phyloP scores from a whole-genome alignment of 306 rosid genomes.

The Lathyrus sativus region DNA sequence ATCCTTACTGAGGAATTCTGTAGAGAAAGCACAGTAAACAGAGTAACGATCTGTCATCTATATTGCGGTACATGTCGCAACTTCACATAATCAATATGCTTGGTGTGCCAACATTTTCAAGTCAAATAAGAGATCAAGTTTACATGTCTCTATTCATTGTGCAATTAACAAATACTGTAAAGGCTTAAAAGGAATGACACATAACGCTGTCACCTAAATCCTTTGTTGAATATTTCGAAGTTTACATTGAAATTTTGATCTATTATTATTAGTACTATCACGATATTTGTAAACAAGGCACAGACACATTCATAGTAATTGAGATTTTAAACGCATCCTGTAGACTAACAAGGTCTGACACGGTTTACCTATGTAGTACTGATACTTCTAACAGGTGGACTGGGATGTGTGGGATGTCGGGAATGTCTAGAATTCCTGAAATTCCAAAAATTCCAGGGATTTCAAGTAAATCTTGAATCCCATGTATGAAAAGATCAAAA shows the following conservation, averaged over 20 bases:
- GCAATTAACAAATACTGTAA: slow-evolving; percentile 17
- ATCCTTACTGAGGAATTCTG: slow-evolving; percentile 66
- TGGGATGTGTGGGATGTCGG: too few relatives aligned
- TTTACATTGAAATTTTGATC: slow-evolving; percentile 20
- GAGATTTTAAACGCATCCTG: too few relatives aligned
- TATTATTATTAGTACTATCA: background rate
- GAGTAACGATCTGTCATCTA: slow-evolving; percentile 11
- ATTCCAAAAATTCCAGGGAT: too few relatives aligned
- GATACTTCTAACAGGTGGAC: too few relatives aligned
- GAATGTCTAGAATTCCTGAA: too few relatives aligned
- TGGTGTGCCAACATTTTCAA: slow-evolving; percentile 15
- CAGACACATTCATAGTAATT: too few relatives aligned
- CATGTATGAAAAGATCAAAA: too few relatives aligned
- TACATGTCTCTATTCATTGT: slow-evolving; percentile 5
- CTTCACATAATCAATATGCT: slow-evolving; percentile 5
- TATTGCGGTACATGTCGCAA: slow-evolving; percentile 11
- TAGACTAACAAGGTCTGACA: too few relatives aligned
- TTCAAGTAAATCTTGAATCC: too few relatives aligned
- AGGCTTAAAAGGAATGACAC: slow-evolving; percentile 13
- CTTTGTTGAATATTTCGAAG: slow-evolving; percentile 6
- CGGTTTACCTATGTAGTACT: too few relatives aligned
- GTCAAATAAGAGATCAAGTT: slow-evolving; percentile 37
- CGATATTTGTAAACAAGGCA: background rate
- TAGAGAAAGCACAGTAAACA: slow-evolving; percentile 61
- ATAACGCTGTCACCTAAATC: slow-evolving; percentile 12